Evolutionary conservation across 225 moss, liverwort and hornwort species (phyloP), one percentile per base, ranked within the genome.

Genomic region (Bryum argenteum): DNA sequence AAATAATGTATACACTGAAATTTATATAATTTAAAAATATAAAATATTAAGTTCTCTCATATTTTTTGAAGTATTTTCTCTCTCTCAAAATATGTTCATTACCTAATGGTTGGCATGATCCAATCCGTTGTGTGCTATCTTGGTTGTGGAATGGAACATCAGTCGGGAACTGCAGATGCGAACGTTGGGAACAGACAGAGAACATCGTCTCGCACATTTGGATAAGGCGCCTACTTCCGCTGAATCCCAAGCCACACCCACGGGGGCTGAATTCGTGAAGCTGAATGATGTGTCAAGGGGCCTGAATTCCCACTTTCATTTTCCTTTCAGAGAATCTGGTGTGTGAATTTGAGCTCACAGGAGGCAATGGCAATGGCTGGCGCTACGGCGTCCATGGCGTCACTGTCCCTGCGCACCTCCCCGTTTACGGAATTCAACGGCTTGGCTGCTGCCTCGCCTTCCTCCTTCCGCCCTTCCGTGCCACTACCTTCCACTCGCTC

Each of bases 361-460:
- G 59, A 17, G 12, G 59, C 67, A 16, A 84, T 84, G 84, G 75
- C 81, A 56, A 56, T 66, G 38, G 82, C 73, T 41, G 81, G 48
- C 58, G 78, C 80, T 1, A 65, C 75, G 67, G 79, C 79, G 60
- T 83, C 79, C 66, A 74, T 80, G 83, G 83, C 73, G 66, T 77
- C 83, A 61, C 55, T 80, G 55, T 73, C 80, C 16, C 61, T 80
- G 61, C 73, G 77, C 18, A 10, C 39, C 37, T 70, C 79, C 5
- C 54, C 79, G 1, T 83, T 83, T 64, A 28, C 65, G 70, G 83
- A 83, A 63, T 80, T 80, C 66, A 70, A 70, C 20, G 83, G 83
- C 61, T 18, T 83, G 70, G 70, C 79, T 40, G 70, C 79, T 44
- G 59, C 71, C 4, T 63, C 65, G 16, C 50, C 69, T 17, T 15